These are phyloP conservation scores for Leccinum imitatum DNA, from an alignment of 768 basidiomycete species.

Conservation along the genomic window DNA sequence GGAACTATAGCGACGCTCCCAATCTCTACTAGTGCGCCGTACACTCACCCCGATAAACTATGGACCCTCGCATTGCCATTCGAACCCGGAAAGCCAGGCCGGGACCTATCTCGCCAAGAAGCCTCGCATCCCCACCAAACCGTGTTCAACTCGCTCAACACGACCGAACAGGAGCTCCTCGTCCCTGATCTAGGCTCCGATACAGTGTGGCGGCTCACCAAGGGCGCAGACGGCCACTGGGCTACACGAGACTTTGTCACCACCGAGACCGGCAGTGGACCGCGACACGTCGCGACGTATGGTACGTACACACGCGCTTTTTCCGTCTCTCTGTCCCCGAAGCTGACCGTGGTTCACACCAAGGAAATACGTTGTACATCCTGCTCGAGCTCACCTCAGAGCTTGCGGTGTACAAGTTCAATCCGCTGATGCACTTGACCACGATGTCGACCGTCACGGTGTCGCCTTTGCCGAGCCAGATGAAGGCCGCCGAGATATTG, in stretches of 20 bases:
- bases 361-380: conserved; percentile 66
- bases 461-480: conserved; percentile 43
- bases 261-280: conserved; percentile 60
- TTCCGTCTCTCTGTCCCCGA: too few species aligned
- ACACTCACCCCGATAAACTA: conserved; percentile 37
- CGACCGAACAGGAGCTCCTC: conserved; percentile 55
- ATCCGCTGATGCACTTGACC: conserved; percentile 38
- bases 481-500: conserved; percentile 72
- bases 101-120: conserved; percentile 65
- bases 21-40: conserved; percentile 47
- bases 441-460: conserved; percentile 51
- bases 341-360: too few species aligned
- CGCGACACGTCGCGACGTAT: conserved; percentile 65
- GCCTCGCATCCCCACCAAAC: conserved; percentile 79
- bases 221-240: conserved; percentile 47
- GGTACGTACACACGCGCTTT: conserved; percentile 40
- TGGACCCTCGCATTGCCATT: conserved; percentile 42
- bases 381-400: conserved; percentile 64
- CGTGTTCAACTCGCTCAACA: conserved; percentile 39
- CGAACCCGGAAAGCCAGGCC: conserved; percentile 49
- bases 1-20: conserved; percentile 60
- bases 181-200: conserved; percentile 79
- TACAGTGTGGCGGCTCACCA: conserved; percentile 55
- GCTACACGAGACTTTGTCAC: conserved; percentile 46
- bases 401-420: conserved; percentile 54